phyloP scores from a whole-genome alignment of 768 basidiomycete genomes.

The Kwoniella sp. region DNA sequence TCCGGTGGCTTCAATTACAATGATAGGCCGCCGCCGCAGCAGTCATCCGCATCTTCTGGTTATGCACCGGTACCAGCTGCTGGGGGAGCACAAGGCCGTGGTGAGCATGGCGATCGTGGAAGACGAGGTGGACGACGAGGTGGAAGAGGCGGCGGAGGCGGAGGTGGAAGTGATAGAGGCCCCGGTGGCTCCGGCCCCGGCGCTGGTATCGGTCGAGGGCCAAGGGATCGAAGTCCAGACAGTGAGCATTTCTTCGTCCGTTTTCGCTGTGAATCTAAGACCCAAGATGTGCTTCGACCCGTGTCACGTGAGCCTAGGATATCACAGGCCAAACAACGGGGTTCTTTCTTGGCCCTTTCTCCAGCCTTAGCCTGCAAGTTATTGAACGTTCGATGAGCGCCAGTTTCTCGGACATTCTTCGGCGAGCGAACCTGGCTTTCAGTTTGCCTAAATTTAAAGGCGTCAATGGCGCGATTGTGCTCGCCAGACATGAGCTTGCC shows the following conservation, averaged over 20 bases:
- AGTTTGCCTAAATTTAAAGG: too few relatives aligned
- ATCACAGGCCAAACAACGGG: too few relatives aligned
- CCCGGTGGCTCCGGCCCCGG: slow-evolving; percentile 61
- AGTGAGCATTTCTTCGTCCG: slow-evolving; percentile 22
- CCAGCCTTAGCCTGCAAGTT: too few relatives aligned
- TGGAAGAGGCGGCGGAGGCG: slow-evolving; percentile 60
- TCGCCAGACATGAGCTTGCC: too few relatives aligned
- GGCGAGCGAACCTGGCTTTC: too few relatives aligned
- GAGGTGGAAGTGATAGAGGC: slow-evolving; percentile 57
- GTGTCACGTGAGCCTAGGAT: too few relatives aligned
- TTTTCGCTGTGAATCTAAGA: too few relatives aligned
- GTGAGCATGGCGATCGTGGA: slow-evolving; percentile 7
- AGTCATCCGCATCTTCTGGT: not conserved
- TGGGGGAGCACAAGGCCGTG: not conserved
- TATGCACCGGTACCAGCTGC: not conserved
- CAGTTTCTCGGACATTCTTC: too few relatives aligned
- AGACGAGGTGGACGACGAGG: slow-evolving; percentile 59
- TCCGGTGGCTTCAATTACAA: not conserved
- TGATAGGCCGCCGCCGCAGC: slow-evolving; percentile 3
- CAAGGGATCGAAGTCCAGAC: slow-evolving; percentile 35
- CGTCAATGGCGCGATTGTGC: too few relatives aligned
- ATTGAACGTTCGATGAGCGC: too few relatives aligned
- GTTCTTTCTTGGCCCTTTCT: too few relatives aligned
- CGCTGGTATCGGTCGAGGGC: slow-evolving; percentile 45
- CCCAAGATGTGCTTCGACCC: too few relatives aligned